Conservation (phyloP, 176 grass and related monocot species). For the Rhynchospora pubera region DNA sequence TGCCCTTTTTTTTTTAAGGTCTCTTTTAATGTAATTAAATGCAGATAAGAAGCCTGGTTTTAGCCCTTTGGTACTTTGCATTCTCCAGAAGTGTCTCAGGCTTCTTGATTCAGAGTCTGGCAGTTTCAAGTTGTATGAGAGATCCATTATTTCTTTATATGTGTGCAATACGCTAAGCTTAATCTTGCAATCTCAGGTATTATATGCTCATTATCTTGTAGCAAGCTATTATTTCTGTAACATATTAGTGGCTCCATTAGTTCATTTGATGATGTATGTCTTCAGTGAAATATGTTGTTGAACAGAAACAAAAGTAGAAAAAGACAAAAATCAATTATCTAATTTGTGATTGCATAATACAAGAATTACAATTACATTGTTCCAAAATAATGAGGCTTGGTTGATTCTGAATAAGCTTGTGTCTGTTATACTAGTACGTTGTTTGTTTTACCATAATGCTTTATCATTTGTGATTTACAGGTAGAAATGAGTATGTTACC, state of each 20-base stretch:
- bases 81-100: slow-evolving; percentile 88
- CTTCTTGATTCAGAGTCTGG: slow-evolving; percentile 66
- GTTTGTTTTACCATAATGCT: slow-evolving; percentile 2
- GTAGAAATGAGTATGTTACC: slow-evolving; percentile 45
- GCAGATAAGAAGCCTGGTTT: slow-evolving; percentile 58
- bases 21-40: slow-evolving; percentile 23
- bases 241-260: background rate
- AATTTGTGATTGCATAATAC: background rate
- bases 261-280: background rate
- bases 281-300: background rate
- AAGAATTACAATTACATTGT: background rate
- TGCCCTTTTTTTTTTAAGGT: slow-evolving; percentile 5
- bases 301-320: background rate
- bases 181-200: slow-evolving; percentile 90
- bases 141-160: slow-evolving; percentile 70
- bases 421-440: background rate
- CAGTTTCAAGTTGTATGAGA: slow-evolving; percentile 68
- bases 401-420: background rate
- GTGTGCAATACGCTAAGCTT: slow-evolving; percentile 79
- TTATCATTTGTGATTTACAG: slow-evolving; percentile 33
- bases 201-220: background rate
- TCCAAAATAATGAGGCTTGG: background rate
- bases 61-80: slow-evolving; percentile 66
- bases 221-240: background rate
- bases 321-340: background rate